Conservation (phyloP, 352 stramenopile species). For the Globisporangium paroecandrum region DNA sequence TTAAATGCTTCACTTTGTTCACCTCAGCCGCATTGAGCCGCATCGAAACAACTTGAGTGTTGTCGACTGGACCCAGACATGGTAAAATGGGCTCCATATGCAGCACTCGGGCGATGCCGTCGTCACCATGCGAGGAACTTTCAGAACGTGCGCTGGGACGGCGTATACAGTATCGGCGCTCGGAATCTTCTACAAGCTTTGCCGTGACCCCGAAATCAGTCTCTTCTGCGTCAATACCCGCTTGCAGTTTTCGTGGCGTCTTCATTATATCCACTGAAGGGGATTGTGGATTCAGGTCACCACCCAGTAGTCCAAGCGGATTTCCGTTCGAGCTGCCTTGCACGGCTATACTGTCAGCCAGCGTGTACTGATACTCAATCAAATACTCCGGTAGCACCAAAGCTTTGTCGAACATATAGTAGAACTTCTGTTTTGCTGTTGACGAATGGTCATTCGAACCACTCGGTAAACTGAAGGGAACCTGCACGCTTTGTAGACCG, state of each 20-base stretch:
- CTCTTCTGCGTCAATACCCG: slow-evolving; percentile 15
- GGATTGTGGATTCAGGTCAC: neutral
- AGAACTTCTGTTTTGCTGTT: slow-evolving; percentile 54
- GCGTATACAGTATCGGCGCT: slow-evolving; percentile 53
- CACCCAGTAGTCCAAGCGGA: neutral
- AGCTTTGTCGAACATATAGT: slow-evolving; percentile 77
- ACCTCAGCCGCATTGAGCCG: neutral
- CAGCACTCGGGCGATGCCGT: slow-evolving; percentile 29
- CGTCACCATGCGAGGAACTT: slow-evolving; percentile 8
- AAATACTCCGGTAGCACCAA: slow-evolving; percentile 84
- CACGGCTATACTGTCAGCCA: neutral
- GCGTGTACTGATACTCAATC: slow-evolving; percentile 75
- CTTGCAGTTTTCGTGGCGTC: slow-evolving; percentile 5
- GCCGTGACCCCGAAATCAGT: slow-evolving; percentile 28
- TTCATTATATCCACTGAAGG: neutral
- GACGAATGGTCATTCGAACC: neutral
- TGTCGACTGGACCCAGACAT: neutral
- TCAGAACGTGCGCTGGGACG: slow-evolving; percentile 27
- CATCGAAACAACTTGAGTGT: slow-evolving; percentile 7
- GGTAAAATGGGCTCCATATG: slow-evolving; percentile 43
- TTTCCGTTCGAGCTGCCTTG: neutral
- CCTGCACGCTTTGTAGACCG: slow-evolving; percentile 58
- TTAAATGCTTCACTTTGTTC: slow-evolving; percentile 38
- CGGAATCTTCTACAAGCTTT: slow-evolving; percentile 48
- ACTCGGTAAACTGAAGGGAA: slow-evolving; percentile 10